Evolutionary conservation across 2,329 filamentous ascomycete genomes (phyloP).

Genomic region (Coniosporium tulheliwenetii): DNA sequence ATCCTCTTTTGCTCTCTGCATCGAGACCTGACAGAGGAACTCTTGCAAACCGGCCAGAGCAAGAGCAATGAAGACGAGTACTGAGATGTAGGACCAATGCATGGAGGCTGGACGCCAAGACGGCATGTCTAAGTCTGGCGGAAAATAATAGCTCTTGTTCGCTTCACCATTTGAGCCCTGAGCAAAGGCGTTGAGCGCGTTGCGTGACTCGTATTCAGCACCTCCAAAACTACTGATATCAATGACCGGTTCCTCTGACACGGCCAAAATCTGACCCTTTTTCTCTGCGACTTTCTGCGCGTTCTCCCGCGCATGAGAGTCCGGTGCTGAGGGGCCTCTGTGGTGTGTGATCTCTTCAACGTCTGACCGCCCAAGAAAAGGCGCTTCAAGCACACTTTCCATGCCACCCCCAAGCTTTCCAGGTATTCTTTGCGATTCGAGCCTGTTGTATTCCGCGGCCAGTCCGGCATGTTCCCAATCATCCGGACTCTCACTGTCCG

Average conservation of each 20-base stretch:
- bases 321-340: constrained; percentile 3
- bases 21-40: constrained; percentile 18
- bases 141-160: constrained; percentile 22
- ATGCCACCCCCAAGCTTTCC: constrained; percentile 18
- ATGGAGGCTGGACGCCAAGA: constrained; percentile 22
- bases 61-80: constrained; percentile 18
- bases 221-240: constrained; percentile 27
- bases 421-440: constrained; percentile 11
- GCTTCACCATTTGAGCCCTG: constrained; percentile 7
- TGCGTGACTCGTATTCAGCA: constrained; percentile 15
- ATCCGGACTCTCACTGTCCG: background rate
- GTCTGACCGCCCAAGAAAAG: constrained; percentile 8
- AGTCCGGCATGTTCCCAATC: constrained; percentile 9
- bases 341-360: too few relatives aligned
- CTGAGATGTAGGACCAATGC: constrained; percentile 18
- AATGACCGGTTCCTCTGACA: constrained; percentile 20
- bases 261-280: constrained; percentile 26
- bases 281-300: constrained; percentile 27
- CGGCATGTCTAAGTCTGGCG: constrained; percentile 21
- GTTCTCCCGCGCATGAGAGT: constrained; percentile 12
- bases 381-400: constrained; percentile 17
- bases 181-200: constrained; percentile 9
- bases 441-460: constrained; percentile 17
- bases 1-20: constrained; percentile 7
- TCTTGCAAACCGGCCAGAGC: constrained; percentile 19